Percentiles rank a stretch among this genome's conserved stretches.
Evolutionary conservation across 2,329 filamentous ascomycete species (phyloP).

Genomic region (Albophoma yamanashiensis): DNA sequence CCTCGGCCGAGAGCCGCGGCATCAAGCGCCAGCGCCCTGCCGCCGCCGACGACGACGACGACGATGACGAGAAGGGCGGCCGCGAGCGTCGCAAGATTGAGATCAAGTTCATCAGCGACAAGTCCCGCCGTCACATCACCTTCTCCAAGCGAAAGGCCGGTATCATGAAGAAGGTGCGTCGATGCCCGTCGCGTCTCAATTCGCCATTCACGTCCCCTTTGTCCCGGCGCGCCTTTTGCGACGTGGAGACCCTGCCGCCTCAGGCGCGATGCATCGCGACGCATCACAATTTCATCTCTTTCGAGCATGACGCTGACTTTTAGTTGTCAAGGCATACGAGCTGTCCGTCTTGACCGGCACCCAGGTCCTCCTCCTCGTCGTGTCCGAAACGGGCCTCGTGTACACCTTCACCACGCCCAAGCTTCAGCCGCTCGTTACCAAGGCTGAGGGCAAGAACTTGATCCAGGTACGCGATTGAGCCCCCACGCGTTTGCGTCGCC

Average conservation of each 20-base stretch:
- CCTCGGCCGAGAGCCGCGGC: constrained; percentile 62
- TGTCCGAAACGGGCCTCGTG: constrained; percentile 93
- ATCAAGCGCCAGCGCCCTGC: constrained; percentile 82
- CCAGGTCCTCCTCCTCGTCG: constrained; percentile 90
- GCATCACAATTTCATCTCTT: not conserved
- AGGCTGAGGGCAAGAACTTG: constrained; percentile 97
- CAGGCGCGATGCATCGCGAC: no score
- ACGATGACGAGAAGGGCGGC: constrained; percentile 94
- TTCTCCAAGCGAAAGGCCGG: constrained; percentile 99
- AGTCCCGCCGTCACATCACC: constrained; percentile 97
- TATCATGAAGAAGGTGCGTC: constrained; percentile 98
- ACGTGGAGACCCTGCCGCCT: not conserved
- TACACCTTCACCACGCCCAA: constrained; percentile 99
- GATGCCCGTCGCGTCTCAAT: not conserved
- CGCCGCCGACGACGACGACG: constrained; percentile 85
- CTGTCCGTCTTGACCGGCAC: constrained; percentile 95
- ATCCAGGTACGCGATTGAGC: constrained; percentile 65
- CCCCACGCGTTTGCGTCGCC: not conserved
- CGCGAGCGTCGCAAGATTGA: constrained; percentile 99
- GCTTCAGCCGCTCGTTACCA: constrained; percentile 93
- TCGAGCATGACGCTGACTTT: constrained; percentile 3
- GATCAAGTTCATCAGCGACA: constrained; percentile 99
- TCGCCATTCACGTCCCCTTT: not conserved
- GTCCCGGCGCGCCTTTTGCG: not conserved
- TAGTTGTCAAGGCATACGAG: constrained; percentile 69